These are phyloP conservation scores for Lasiodiplodia citricola DNA, from an alignment of 2,329 filamentous ascomycete species.

Conservation along the genomic window DNA sequence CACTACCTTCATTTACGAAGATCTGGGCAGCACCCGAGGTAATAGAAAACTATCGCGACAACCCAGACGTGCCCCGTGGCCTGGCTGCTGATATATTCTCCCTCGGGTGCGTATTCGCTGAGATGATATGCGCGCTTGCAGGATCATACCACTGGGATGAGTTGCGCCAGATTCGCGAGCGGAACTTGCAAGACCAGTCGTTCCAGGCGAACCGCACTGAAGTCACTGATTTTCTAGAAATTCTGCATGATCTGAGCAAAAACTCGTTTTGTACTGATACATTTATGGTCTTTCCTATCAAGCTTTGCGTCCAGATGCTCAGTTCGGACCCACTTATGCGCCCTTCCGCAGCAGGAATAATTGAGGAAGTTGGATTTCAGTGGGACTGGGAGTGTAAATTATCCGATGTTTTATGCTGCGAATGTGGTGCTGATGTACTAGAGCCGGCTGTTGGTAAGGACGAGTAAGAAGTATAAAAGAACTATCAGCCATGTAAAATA, in stretches of 20 bases:
- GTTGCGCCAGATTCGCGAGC: background rate
- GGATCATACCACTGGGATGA: background rate
- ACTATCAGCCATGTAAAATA: too few relatives aligned
- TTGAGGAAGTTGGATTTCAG: too few relatives aligned
- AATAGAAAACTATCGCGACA: conserved; percentile 26
- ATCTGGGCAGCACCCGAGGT: conserved; percentile 45
- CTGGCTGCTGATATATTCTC: conserved; percentile 39
- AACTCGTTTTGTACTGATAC: background rate
- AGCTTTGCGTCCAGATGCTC: too few relatives aligned
- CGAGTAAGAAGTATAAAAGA: too few relatives aligned
- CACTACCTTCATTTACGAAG: conserved; percentile 34
- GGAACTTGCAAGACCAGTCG: background rate
- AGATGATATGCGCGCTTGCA: conserved; percentile 26
- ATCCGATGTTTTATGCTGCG: too few relatives aligned
- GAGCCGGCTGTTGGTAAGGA: too few relatives aligned
- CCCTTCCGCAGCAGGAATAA: too few relatives aligned
- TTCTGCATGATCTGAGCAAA: background rate
- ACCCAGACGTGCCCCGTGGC: conserved; percentile 30
- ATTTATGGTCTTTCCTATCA: too few relatives aligned
- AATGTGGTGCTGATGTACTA: too few relatives aligned
- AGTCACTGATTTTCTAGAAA: background rate
- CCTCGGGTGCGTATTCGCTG: conserved; percentile 33
- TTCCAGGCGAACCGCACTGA: background rate
- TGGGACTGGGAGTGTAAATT: too few relatives aligned
- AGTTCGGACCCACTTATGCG: too few relatives aligned